Evolutionary conservation across 768 basidiomycete genomes (phyloP), one percentile per base, ranked within the genome.

Genomic region (Lactarius quietus): DNA sequence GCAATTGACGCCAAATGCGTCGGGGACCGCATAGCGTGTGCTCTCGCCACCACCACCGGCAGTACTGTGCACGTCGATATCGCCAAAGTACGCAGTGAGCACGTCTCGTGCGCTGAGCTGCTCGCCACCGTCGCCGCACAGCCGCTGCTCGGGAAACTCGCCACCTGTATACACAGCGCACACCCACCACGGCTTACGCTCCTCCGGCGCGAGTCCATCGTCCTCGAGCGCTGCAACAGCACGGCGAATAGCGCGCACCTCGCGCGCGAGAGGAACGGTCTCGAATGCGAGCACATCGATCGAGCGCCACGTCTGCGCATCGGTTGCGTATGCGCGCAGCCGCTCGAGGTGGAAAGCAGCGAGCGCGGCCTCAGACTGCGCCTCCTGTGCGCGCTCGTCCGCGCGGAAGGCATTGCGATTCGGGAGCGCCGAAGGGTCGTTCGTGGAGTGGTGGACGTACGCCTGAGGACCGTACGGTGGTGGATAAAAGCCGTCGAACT

Each of bases 1-100:
- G 74, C 90, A 94, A 72, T 94, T 93, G 68, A 93, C 82, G 0
- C 91, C 92, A 18, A 92, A 76, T 0, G 81, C 89, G 36, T 77
- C 74, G 0, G 86, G 87, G 1, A 74, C 75, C 41, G 75, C 59
- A 23, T 57, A 48, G 28, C 57, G 61, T 6, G 35, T 41, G 45
- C 41, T 39, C 28, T 28, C 35, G 20, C 33, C 35, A 14, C 10
- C 26, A 8, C 28, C n/a, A n/a, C 9, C 62, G 43, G 70, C 68
- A 33, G 70, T 61, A 51, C 70, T 70, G 31, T 69, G 41, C 1
- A 63, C 74, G 14, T 62, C 69, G 1, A 61, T 68, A 5, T 62
- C 69, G 0, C 63, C 69, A 6, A 85, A 70, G 51, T 81, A 80
- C 12, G 80, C 74, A 17, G 69, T 55, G 31, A 84, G 79, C 33